Conservation (phyloP, 306 rosid species). For the Rosa chinensis region DNA sequence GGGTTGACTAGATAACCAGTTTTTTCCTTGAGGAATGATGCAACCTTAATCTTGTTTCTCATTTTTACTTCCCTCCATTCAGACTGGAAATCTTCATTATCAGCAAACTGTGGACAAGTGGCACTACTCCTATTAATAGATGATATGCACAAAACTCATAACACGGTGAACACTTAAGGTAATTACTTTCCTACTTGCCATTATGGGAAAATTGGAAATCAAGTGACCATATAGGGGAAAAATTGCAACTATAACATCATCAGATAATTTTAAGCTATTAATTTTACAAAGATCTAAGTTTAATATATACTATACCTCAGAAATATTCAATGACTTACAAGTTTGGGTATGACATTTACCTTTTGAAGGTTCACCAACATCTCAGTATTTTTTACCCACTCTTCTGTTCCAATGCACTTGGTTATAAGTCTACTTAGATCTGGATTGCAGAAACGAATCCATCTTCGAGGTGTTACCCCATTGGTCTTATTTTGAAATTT, state of each 20-base stretch:
- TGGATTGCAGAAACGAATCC: conserved; percentile 91
- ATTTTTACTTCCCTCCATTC: conserved; percentile 83
- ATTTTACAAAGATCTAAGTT: background rate
- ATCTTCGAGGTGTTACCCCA: conserved; percentile 95
- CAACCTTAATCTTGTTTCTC: conserved; percentile 76
- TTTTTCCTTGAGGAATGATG: conserved; percentile 62
- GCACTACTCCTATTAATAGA: conserved; percentile 6
- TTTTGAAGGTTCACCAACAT: conserved; percentile 63
- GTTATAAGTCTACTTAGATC: conserved; percentile 68
- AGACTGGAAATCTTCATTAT: conserved; percentile 72
- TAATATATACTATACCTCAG: background rate
- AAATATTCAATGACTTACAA: background rate
- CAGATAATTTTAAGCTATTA: background rate
- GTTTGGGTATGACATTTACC: conserved; percentile 36
- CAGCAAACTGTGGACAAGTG: conserved; percentile 54
- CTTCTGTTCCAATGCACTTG: conserved; percentile 70
- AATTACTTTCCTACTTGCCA: background rate
- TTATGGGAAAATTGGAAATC: background rate
- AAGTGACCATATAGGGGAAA: background rate
- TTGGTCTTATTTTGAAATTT: conserved; percentile 95
- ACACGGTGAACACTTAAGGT: conserved; percentile 1
- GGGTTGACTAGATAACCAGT: conserved; percentile 84
- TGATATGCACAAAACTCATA: conserved; percentile 20
- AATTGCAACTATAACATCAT: background rate
- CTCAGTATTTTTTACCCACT: conserved; percentile 78